Percentiles rank a stretch among this genome's conserved stretches.
Evolutionary conservation across 106 monocot species (phyloP).

Genomic region (Apostasia ramifera): DNA sequence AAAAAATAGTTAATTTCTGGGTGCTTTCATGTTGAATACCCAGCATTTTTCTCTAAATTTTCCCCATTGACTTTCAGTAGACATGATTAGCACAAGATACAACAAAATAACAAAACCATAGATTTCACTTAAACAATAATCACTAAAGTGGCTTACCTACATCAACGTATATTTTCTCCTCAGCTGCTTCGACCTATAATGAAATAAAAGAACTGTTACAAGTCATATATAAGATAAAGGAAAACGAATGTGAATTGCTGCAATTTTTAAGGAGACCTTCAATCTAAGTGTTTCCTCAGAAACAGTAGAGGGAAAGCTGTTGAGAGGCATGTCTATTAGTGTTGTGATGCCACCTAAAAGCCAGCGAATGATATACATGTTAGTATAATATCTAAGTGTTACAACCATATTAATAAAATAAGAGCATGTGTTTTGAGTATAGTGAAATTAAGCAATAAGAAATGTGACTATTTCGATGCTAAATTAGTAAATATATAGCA

Average conservation of each 20-base stretch:
- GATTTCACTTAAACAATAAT: neutral
- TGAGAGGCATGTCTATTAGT: constrained; percentile 97
- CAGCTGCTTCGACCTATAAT: constrained; percentile 75
- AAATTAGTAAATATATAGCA: too few species aligned
- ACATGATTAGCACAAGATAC: too few species aligned
- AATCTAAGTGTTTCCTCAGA: constrained; percentile 73
- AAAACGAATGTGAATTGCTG: neutral
- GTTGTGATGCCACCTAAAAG: constrained; percentile 91
- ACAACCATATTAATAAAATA: neutral
- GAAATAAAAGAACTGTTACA: constrained; percentile 3
- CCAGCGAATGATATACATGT: neutral
- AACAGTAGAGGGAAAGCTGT: constrained; percentile 75
- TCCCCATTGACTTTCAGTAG: too few species aligned
- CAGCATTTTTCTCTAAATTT: too few species aligned
- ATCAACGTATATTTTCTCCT: constrained; percentile 81
- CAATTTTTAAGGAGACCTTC: constrained; percentile 44
- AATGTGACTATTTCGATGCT: too few species aligned
- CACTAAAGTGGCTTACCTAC: constrained; percentile 48
- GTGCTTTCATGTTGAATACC: too few species aligned
- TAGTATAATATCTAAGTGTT: neutral
- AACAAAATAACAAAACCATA: too few species aligned
- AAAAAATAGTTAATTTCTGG: too few species aligned
- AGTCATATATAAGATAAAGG: neutral
- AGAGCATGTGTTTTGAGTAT: neutral
- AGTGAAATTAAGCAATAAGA: too few species aligned